These are phyloP conservation scores for Aspergillus chevalieri DNA, from an alignment of 2,329 filamentous ascomycete species.

Conservation along the genomic window DNA sequence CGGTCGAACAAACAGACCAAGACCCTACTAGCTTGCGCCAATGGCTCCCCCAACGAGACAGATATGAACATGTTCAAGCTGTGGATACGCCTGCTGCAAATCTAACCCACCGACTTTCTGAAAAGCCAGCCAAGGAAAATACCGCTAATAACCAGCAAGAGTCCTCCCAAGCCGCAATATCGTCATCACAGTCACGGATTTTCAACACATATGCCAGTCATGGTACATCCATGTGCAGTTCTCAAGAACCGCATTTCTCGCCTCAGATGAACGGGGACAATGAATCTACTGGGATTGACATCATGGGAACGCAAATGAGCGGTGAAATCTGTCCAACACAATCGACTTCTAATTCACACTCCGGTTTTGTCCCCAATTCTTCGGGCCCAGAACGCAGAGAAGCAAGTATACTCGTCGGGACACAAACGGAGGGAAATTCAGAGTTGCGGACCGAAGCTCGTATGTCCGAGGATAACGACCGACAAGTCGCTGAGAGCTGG, in stretches of 20 bases:
- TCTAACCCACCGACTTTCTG: slow-evolving; percentile 5
- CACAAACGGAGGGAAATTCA: slow-evolving; percentile 9
- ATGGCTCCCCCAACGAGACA: slow-evolving; percentile 12
- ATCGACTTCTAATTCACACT: slow-evolving; percentile 10
- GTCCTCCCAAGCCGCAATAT: slow-evolving; percentile 20
- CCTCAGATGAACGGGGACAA: slow-evolving; percentile 4
- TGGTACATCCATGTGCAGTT: slow-evolving; percentile 12
- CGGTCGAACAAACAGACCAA: slow-evolving; percentile 18
- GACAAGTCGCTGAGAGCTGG: too few relatives aligned
- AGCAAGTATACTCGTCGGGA: slow-evolving; percentile 5
- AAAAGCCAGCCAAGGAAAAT: neutral
- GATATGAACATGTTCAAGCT: slow-evolving; percentile 24
- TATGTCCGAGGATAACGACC: too few relatives aligned
- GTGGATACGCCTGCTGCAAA: slow-evolving; percentile 21
- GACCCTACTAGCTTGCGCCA: slow-evolving; percentile 17
- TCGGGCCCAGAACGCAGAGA: slow-evolving; percentile 15
- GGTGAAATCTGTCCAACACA: slow-evolving; percentile 12
- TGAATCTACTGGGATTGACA: slow-evolving; percentile 6
- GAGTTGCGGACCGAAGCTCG: neutral
- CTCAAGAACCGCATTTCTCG: slow-evolving; percentile 10
- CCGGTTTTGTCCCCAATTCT: slow-evolving; percentile 18
- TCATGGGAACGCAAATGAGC: slow-evolving; percentile 18
- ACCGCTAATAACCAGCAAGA: slow-evolving; percentile 4
- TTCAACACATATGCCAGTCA: slow-evolving; percentile 27
- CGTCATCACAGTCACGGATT: slow-evolving; percentile 30